Evolutionary conservation across 2,329 filamentous ascomycete species (phyloP), one percentile per base, ranked within the genome.

Genomic region (Arthroderma sp.): DNA sequence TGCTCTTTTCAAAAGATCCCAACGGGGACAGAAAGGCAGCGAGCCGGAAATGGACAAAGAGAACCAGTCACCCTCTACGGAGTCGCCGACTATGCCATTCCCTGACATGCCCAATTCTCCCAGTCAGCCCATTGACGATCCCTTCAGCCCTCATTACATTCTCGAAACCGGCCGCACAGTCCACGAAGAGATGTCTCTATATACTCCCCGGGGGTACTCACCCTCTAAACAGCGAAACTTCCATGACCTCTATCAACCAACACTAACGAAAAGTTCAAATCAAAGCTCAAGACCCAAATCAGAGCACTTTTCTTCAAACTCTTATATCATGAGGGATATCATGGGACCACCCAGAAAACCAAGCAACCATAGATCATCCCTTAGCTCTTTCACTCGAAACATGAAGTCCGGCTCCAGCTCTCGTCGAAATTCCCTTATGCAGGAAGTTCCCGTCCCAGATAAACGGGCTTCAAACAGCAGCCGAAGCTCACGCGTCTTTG

Each of bases 1-100:
- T 0, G 78, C 74, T 4, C 74, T 95, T 44, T 74, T 94, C 42
- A 79, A 78, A 46, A 80, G 82, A 46, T 86, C 85, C 6, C 72
- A 80, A 43, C 85, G 80, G 56, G 81, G 77, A 51, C 64, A 82
- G 27, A 74, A 77, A 49, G 74, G 77, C 8, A 74, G 77, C 5
- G 68, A 72, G 43, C 62, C 68, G 27, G 69, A 67, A 34, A 61
- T 65, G 36, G 63, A 89, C 61, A 94, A 94, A 64, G 87, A 94
- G 63, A 94, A 94, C 60, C 74, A 73, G 44, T 80, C 75, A 30
- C 85, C 84, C 3, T 67, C 71, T 1, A 64, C 68, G 8, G 56
- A 30, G 36, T 34, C 11, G 42, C 37, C 8, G 42, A 49, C 28
- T 40, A 46, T n/a, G 31, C 43, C 38, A 7, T 42, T 40, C 41